Base-by-base conservation (phyloP, 345 rosid genomes). In the Lagerstroemia speciosa region DNA sequence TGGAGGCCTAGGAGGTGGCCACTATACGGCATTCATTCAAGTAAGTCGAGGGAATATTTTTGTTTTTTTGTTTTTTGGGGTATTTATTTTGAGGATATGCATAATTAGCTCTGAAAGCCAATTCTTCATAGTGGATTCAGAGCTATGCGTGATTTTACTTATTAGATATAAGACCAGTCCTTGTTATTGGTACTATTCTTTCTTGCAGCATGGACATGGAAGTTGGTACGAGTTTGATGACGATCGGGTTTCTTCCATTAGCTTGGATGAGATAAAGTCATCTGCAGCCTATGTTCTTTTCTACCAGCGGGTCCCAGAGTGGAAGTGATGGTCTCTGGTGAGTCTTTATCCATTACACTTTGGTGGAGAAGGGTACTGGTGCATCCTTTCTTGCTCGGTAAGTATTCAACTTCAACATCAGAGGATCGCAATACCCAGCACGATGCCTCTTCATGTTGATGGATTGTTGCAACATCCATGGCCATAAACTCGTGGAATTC, bases 1-100 rank as follows among this genome's bases (percentile, higher is more conserved):
- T 64, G 93, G 93, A 68, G 81, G 83, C 77, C 71, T 88, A 87
- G 93, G 89, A 76, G 89, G 87, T 2, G 93, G 93, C 65, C 93
- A 88, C 73, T 86, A 86, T 71, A 83, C 91, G 30, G 87, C 93
- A 37, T 86, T 78, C 74, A 75, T 86, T 75, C 81, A 83, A 74
- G 93, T 88, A 84, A 86, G 93, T 82, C 10, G n/a, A 6, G 31
- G 22, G 30, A 55, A n/a, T n/a, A n/a, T n/a, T n/a, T n/a, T n/a
- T n/a, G n/a, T n/a, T n/a, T n/a, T n/a, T 24, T 55, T 55, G 15
- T 55, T 26, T 55, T 5, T 15, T 50, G 2, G 20, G 34, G 66
- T 17, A 33, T 66, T 30, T n/a, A 32, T 43, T 20, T 57, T 40
- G 50, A 48, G 46, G 43, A 55, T 30, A 68, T 26, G 32, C 69